Base-by-base conservation (phyloP, 78 protist genomes). In the Paratrimastix pyriformis region DNA sequence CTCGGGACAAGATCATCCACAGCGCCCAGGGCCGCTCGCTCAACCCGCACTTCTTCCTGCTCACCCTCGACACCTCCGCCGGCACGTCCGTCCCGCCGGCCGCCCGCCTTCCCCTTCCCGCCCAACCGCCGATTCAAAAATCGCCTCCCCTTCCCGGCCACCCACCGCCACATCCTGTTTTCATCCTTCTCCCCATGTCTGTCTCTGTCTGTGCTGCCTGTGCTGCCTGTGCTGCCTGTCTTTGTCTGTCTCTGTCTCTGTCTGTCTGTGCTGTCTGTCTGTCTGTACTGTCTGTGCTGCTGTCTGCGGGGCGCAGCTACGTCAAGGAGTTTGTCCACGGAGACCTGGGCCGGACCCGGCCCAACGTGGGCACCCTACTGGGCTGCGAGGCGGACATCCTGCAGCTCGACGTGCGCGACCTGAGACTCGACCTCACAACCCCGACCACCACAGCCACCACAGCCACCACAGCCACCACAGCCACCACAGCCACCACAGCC, bases 291-390 rank as follows among this genome's bases (percentile, higher is more conserved):
- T n/a, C n/a, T n/a, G n/a, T n/a, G n/a, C n/a, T n/a, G n/a, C n/a
- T 68, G 8, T 7, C 7, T 8, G 30, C 44, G 66, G 74, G 80
- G 2, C 80, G 84, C 60, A 80, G 80, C 15, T 83, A 83, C 54
- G 64, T 83, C 46, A 83, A 83, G 72, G 87, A 83, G 82, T 83
- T 83, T 26, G 81, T 76, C 38, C 87, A 83, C 65, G 87, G 87
- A 21, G 87, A 83, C 64, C 8, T 76, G 29, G 86, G 86, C 21
- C 52, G 86, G 15, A 81, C 85, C 24, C 52, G 5, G n/a, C 85
- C 85, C 11, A 46, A 73, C 32, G 13, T 81, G 32, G 85, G 62
- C 40, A 8, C 5, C 43, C 50, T 79, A 59, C 74, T 74, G 33
- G 48, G 70, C 44, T 64, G 74, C 45, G 74, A 65, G n/a, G 84